Percentiles rank a stretch among this genome's conserved stretches.
These are phyloP conservation scores for Pichia sorboxylosa DNA, from an alignment of 1,139 yeast species.

Conservation along the genomic window DNA sequence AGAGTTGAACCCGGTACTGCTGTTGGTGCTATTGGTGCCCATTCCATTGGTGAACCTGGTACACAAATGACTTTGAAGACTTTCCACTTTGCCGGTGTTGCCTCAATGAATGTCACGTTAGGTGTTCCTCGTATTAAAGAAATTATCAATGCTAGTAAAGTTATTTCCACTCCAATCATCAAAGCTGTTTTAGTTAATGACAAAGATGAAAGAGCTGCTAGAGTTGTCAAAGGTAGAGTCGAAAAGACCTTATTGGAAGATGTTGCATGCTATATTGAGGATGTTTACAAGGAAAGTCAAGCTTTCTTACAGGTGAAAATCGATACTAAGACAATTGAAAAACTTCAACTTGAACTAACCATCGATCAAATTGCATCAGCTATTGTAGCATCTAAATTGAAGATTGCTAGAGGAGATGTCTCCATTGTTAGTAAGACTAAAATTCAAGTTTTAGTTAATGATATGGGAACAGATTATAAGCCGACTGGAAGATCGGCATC, in stretches of 20 bases:
- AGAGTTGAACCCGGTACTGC: conserved; percentile 99
- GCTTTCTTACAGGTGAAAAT: conserved; percentile 75
- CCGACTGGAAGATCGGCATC: conserved; percentile 28
- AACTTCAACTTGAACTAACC: conserved; percentile 76
- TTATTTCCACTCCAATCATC: conserved; percentile 92
- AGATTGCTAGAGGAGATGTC: conserved; percentile 66
- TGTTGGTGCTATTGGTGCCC: conserved; percentile 98
- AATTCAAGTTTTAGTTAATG: conserved; percentile 69
- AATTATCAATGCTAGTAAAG: conserved; percentile 92
- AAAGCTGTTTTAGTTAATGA: conserved; percentile 89
- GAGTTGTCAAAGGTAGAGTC: conserved; percentile 95
- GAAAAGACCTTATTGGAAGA: conserved; percentile 87
- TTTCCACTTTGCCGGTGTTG: conserved; percentile 99
- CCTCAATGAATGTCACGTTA: conserved; percentile 94
- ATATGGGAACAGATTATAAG: conserved; percentile 29
- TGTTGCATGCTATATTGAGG: conserved; percentile 81
- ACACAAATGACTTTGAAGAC: conserved; percentile 98
- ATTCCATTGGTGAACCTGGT: conserved; percentile 98
- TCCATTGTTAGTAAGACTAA: conserved; percentile 54
- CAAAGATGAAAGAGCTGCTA: conserved; percentile 92
- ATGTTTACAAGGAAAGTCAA: conserved; percentile 73
- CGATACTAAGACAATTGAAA: conserved; percentile 77
- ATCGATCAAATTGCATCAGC: conserved; percentile 82
- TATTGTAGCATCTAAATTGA: conserved; percentile 70
- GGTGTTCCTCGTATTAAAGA: conserved; percentile 99